Percentiles rank a stretch among this genome's conserved stretches.
phyloP scores from a whole-genome alignment of 2,329 filamentous ascomycete species.

The Cordyceps javanica region DNA sequence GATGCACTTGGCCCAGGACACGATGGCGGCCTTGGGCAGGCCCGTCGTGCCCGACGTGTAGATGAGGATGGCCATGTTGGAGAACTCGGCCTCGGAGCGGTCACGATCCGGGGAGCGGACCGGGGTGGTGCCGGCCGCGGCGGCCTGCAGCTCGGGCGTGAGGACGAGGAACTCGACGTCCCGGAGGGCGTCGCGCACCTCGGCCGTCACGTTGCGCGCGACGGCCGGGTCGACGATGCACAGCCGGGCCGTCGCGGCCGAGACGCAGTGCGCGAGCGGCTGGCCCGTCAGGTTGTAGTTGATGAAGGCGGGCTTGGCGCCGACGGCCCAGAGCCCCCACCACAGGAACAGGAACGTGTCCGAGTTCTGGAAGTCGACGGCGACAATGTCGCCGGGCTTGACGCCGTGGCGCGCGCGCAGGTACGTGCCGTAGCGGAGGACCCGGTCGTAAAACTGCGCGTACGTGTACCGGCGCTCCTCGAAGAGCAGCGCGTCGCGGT shows the following conservation, averaged over 20 bases:
- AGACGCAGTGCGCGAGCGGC: slow-evolving; percentile 67
- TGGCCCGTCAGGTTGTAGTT: slow-evolving; percentile 77
- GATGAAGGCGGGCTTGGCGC: slow-evolving; percentile 77
- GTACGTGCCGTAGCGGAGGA: slow-evolving; percentile 70
- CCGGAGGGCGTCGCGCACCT: slow-evolving; percentile 45
- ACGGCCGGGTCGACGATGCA: slow-evolving; percentile 63
- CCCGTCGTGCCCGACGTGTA: slow-evolving; percentile 85
- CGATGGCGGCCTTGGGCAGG: slow-evolving; percentile 71
- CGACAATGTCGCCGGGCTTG: slow-evolving; percentile 68
- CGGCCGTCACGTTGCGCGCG: slow-evolving; percentile 48
- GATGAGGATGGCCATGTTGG: slow-evolving; percentile 66
- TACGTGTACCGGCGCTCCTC: slow-evolving; percentile 67
- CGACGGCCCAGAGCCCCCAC: slow-evolving; percentile 76
- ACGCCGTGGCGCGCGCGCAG: slow-evolving; percentile 59
- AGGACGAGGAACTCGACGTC: slow-evolving; percentile 56
- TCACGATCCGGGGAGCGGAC: slow-evolving; percentile 52
- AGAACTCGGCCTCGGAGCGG: slow-evolving; percentile 42
- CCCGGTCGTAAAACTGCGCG: slow-evolving; percentile 64
- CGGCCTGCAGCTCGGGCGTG: slow-evolving; percentile 48
- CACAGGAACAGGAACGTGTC: slow-evolving; percentile 70
- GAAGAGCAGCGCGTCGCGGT: slow-evolving; percentile 58
- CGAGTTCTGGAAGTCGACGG: slow-evolving; percentile 75
- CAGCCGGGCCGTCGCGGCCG: slow-evolving; percentile 58
- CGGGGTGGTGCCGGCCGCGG: slow-evolving; percentile 45
- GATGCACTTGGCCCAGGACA: slow-evolving; percentile 64